Evolutionary conservation across 169 alveolate species (phyloP), one percentile per base, ranked within the genome.

Genomic region (Plasmodium knowlesi): DNA sequence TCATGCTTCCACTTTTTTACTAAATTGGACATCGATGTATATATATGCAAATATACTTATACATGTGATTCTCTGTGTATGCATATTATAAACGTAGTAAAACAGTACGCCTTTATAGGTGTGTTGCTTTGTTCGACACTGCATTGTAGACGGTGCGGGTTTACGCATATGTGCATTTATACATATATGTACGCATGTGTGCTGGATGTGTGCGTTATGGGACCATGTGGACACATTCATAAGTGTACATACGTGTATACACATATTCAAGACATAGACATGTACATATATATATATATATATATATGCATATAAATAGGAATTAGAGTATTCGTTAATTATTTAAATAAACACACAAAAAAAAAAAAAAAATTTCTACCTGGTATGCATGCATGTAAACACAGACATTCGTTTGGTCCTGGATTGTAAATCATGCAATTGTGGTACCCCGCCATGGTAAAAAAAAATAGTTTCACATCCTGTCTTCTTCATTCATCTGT

Each of bases 341-440:
- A 83, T 83, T 83, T 83, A 83, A 83, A 83, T 83, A 54, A 39
- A 71, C 92, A 83, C 83, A 83, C 72, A 83, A 83, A 83, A 83
- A 83, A 70, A 83, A 39, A 39, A 39, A 39, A 39, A 34, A 2
- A 34, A 34, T 34, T 53, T 34, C 74, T 43, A 83, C 41, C 43
- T 39, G 25, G 86, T 83, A 67, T 50, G 74, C 70, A 34, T 22
- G 43, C 73, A 67, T 83, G 74, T 50, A 83, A 67, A 83, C 73
- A 83, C 46, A 83, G 32, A 83, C 70, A 83, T 67, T 46, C 73
- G 73, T 71, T 39, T 83, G 39, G 37, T 25, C 19, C 43, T 41
- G 14, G 73, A 50, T 8, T 39, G 61, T 70, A 39, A 19, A 30
- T 39, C 39, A 70, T 19, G 70, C 22, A 83, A 22, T 19, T 41